Base-by-base conservation (phyloP, 495 filamentous ascomycete genomes). In the Annulohypoxylon stygium region DNA sequence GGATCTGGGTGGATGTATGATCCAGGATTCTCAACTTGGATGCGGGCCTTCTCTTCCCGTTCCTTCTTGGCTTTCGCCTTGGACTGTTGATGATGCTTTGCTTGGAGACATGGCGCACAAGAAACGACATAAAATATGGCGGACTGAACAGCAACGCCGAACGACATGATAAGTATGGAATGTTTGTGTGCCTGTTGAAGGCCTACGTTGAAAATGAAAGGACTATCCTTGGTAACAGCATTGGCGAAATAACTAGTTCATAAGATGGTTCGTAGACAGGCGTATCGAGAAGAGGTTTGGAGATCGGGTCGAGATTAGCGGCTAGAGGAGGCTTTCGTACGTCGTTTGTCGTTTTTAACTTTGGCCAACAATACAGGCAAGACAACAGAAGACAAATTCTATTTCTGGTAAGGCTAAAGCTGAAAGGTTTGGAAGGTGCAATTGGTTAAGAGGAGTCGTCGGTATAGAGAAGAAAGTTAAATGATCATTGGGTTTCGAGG, bases 41-140 rank as follows among this genome's bases (percentile, higher is more conserved):
- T 76, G 58, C 80, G 84, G 50, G 85, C 85, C 73, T 89, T 90
- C 68, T 90, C 86, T 60, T 88, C 84, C 58, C 90, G 83, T 47
- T 79, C 73, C 63, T 74, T 80, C 66, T 87, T 88, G 54, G 90
- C 90, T 70, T 92, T 87, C 74, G 90, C 87, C 78, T 86, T 88
- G 61, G 90, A 84, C 78, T 90, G 90, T 45, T 90, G 86, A 53
- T 86, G 89, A 62, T 91, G 84, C 26, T 82, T 81, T 65, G 88
- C 82, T 61, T 90, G 86, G 61, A 88, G 83, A 81, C 93, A 97
- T 75, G 93, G 93, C 34, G 92, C 90, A 80, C 93, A 97, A 57
- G 92, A 92, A 65, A 90, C 86, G 73, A 95, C 89, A 85, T 95
- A 97, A 82, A 97, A 97, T 78, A 95, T 82, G 65, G 92, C 93